Conservation (phyloP, 352 stramenopile species). For the Nothophytophthora sp. region DNA sequence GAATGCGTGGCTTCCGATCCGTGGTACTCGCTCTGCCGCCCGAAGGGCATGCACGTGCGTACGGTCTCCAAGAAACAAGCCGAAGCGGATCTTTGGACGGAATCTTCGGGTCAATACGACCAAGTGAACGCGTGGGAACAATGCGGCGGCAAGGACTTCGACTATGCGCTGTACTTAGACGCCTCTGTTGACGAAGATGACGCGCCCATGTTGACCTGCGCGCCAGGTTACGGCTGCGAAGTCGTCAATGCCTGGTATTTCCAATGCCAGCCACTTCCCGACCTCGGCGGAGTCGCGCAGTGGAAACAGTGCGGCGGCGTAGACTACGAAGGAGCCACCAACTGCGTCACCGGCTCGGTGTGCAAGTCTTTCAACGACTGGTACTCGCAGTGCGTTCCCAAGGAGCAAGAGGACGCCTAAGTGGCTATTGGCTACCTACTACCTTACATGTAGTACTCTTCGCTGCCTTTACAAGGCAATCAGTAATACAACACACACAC, state of each 20-base stretch:
- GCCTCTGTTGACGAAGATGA: conserved; percentile 10
- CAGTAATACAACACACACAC: not conserved
- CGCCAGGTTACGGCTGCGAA: conserved; percentile 32
- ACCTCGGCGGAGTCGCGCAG: conserved; percentile 16
- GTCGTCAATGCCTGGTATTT: conserved; percentile 45
- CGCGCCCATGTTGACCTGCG: conserved; percentile 18
- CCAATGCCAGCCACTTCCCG: conserved; percentile 28
- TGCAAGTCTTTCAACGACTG: conserved; percentile 41
- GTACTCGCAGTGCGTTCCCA: conserved; percentile 56
- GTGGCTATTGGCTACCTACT: no score
- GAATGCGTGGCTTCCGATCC: conserved; percentile 27
- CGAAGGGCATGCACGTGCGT: conserved; percentile 3
- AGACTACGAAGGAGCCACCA: conserved; percentile 9
- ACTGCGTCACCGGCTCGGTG: conserved; percentile 19
- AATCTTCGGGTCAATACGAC: not conserved
- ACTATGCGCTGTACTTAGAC: conserved; percentile 22
- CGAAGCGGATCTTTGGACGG: conserved; percentile 10
- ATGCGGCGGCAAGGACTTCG: conserved; percentile 32
- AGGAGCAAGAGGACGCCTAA: conserved; percentile 25
- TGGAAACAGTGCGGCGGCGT: conserved; percentile 34
- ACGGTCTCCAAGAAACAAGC: conserved; percentile 4
- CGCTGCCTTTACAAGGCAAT: no score
- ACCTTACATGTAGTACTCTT: no score
- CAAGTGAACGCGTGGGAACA: conserved; percentile 15
- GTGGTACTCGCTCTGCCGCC: conserved; percentile 53